These are phyloP conservation scores for Amphicarpaea edgeworthii DNA, from an alignment of 306 rosid species.

Conservation along the genomic window DNA sequence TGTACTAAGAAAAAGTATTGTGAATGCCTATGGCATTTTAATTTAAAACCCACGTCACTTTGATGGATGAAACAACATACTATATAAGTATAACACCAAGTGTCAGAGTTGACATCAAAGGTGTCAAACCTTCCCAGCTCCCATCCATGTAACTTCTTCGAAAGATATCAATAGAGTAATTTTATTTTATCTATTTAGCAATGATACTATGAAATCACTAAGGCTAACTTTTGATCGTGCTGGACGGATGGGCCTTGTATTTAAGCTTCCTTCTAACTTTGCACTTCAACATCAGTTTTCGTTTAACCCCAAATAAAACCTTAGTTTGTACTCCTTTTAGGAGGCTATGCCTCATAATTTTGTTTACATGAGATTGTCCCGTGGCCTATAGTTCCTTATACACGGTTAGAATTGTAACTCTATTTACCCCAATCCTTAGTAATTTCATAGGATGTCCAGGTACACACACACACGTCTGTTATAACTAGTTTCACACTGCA, in stretches of 20 bases:
- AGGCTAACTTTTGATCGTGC: not conserved
- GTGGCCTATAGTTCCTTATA: not conserved
- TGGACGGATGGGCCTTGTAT: not conserved
- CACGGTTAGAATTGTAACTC: not conserved
- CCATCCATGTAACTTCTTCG: not conserved
- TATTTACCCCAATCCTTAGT: not conserved
- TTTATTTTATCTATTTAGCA: not conserved
- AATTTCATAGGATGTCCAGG: not conserved
- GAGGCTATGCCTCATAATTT: not conserved
- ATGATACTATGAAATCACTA: not conserved
- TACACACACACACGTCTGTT: too few relatives aligned
- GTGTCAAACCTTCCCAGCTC: not conserved
- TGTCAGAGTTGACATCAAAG: not conserved
- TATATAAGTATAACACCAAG: not conserved
- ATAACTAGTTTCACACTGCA: not conserved
- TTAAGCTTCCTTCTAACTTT: not conserved
- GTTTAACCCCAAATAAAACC: not conserved
- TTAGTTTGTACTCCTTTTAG: not conserved
- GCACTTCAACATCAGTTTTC: not conserved
- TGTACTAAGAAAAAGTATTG: too few relatives aligned
- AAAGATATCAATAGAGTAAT: not conserved
- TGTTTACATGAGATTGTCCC: not conserved
- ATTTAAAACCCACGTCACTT: not conserved
- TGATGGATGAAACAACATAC: not conserved
- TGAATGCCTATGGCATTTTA: too few relatives aligned